Conservation (phyloP, 352 stramenopile species). For the Albugo laibachii region DNA sequence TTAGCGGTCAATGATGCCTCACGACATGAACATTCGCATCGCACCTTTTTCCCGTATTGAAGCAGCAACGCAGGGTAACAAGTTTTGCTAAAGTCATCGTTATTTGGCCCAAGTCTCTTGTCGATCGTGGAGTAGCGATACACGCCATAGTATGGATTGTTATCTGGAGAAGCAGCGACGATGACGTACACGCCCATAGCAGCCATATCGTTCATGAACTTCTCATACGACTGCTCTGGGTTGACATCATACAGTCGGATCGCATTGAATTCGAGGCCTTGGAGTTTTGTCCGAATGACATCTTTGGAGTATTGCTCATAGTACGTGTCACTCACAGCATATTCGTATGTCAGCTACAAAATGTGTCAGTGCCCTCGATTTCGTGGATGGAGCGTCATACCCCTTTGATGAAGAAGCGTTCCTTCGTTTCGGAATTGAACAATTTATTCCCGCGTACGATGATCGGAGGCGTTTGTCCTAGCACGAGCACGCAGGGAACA, state of each 20-base stretch:
- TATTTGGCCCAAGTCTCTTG: conserved; percentile 27
- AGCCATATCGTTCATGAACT: conserved; percentile 76
- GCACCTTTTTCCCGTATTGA: conserved; percentile 64
- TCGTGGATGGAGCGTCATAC: conserved; percentile 9
- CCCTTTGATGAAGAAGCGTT: conserved; percentile 77
- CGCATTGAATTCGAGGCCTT: conserved; percentile 65
- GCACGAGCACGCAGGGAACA: too few relatives aligned
- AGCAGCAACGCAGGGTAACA: conserved; percentile 71
- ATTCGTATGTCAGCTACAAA: conserved; percentile 65
- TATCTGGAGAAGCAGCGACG: conserved; percentile 61
- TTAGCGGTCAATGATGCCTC: background rate
- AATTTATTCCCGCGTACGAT: conserved; percentile 76
- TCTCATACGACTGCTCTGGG: conserved; percentile 53
- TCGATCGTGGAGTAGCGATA: conserved; percentile 69
- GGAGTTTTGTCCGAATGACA: conserved; percentile 37
- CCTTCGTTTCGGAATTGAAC: conserved; percentile 58
- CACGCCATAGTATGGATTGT: conserved; percentile 68
- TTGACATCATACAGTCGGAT: conserved; percentile 79
- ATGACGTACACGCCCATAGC: conserved; percentile 61
- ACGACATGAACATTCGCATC: background rate
- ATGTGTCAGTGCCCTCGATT: too few relatives aligned
- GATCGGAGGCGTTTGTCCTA: conserved; percentile 9
- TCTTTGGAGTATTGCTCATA: conserved; percentile 72
- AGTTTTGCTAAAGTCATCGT: conserved; percentile 32
- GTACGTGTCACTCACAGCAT: conserved; percentile 69